Base-by-base conservation (phyloP, 2,329 filamentous ascomycete genomes). In the Epichloe brachyelytri region DNA sequence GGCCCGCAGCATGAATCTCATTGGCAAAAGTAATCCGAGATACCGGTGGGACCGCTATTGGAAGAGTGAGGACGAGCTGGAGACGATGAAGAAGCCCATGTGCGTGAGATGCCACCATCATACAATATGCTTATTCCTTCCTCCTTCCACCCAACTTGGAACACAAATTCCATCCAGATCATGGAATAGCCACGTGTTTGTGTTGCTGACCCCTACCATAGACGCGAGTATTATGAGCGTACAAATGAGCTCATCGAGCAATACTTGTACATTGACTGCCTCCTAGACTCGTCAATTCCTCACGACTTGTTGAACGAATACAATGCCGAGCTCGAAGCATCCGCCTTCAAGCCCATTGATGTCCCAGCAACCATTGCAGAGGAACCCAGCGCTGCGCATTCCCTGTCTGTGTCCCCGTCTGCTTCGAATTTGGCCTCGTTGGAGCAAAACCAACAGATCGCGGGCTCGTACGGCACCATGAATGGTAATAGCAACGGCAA, bases 281-380 rank as follows among this genome's bases (percentile, higher is more conserved):
- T 97, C 51, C 77, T 97, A 54, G 89, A 95, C 68, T 95, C 88
- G 8, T 90, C 88, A 33, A 79, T 95, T n/a, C 90, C 90, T 2
- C 90, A 95, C 62, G 84, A 91, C 60, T 74, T 97, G 43, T 82
- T 97, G 52, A 90, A 94, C 62, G 90, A 96, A 67, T 96, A 95
- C 66, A 83, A 68, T 37, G 65, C 83, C 56, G 73, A 84, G 56
- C 71, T 81, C 47, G 73, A 78, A 43, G 72, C 73, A 19, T 76
- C 73, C 39, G 74, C 74, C 22, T 75, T 79, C 55, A 73, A 72
- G 46, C 70, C 72, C 46, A 62, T 79, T 52, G 77, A 81, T 57
- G 77, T 88, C 6, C 86, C 88, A 2, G 74, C 79, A 34, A 89
- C 86, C 11, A 93, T 93, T 58, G 69, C 74, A n/a, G 88, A 93